Base-by-base conservation (phyloP, 345 rosid genomes). In the Populus ilicifolia region DNA sequence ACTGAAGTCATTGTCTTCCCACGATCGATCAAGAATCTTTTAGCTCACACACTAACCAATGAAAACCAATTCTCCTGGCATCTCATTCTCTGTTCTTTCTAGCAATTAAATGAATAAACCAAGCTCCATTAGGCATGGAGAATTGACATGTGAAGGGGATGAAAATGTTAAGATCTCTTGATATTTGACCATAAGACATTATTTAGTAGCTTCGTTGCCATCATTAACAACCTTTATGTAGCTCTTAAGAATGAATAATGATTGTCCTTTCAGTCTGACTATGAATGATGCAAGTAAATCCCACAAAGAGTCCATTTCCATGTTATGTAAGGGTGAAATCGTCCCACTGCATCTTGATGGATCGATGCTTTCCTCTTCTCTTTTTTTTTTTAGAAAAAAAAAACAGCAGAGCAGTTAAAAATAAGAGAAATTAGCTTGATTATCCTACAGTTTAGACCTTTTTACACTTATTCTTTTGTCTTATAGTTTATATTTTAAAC, bases 71-170 rank as follows among this genome's bases (percentile, higher is more conserved):
- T 30, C 3, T 16, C 48, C 11, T 7, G 44, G 1, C 35, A 16
- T 48, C 30, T 62, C 71, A 48, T 63, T 81, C 73, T 69, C 77
- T 70, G 33, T 13, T 73, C 79, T 74, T 71, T 77, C 21, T n/a
- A 69, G 41, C 74, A 52, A 46, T 76, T 63, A 69, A 18, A 65
- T 41, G n/a, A 35, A 54, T 33, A 39, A 74, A 75, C 66, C 61
- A 14, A 54, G 10, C 39, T 12, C 36, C n/a, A 8, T 33, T 52
- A 69, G 23, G 65, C 70, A 43, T 29, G 12, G 23, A 36, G 13
- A 35, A 21, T 14, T 29, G 35, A 2, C 25, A n/a, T 7, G 8
- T 20, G 10, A 0, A 7, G 18, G 46, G 46, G 46, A 10, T 43
- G 46, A 43, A 33, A 11, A 43, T 43, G 46, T 2, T 43, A 11